A percentile compares a stretch with the other conserved stretches of the same genome.
Conservation (phyloP, 805 yeast species). For the Yamadazyma olivae region DNA sequence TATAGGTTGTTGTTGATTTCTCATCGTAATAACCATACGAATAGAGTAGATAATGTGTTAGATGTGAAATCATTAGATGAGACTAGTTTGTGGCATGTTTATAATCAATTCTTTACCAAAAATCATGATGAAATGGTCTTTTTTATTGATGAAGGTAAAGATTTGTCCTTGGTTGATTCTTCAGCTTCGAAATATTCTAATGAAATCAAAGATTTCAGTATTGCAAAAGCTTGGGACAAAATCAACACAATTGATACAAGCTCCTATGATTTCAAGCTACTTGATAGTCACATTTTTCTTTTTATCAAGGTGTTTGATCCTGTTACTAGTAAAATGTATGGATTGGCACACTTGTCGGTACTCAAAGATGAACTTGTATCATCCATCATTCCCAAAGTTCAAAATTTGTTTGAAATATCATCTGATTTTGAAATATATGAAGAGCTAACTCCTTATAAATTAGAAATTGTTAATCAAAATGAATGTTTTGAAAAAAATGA, state of each 20-base stretch:
- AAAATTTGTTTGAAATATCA: conserved; percentile 38
- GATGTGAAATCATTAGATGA: conserved; percentile 20
- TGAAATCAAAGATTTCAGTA: conserved; percentile 19
- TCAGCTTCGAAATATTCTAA: background rate
- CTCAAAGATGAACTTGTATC: conserved; percentile 45
- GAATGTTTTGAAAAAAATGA: conserved; percentile 54
- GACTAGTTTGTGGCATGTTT: conserved; percentile 50
- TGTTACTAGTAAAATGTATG: conserved; percentile 50
- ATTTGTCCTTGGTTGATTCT: background rate
- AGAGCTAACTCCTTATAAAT: conserved; percentile 55
- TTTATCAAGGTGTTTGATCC: conserved; percentile 71
- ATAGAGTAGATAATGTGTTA: conserved; percentile 48
- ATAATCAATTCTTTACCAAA: conserved; percentile 42
- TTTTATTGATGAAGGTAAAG: conserved; percentile 57
- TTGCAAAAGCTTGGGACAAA: conserved; percentile 15
- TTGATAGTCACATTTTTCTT: conserved; percentile 20
- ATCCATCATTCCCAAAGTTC: conserved; percentile 38
- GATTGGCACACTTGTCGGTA: conserved; percentile 60
- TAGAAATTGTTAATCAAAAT: conserved; percentile 42
- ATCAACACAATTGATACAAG: background rate
- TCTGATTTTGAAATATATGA: conserved; percentile 46
- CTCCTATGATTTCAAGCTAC: conserved; percentile 8
- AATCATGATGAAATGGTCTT: conserved; percentile 52
- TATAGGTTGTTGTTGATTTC: conserved; percentile 65
- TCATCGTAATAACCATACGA: conserved; percentile 67